These are phyloP conservation scores for Paramyrothecium roridum DNA, from an alignment of 2,329 filamentous ascomycete genomes.

Conservation along the genomic window DNA sequence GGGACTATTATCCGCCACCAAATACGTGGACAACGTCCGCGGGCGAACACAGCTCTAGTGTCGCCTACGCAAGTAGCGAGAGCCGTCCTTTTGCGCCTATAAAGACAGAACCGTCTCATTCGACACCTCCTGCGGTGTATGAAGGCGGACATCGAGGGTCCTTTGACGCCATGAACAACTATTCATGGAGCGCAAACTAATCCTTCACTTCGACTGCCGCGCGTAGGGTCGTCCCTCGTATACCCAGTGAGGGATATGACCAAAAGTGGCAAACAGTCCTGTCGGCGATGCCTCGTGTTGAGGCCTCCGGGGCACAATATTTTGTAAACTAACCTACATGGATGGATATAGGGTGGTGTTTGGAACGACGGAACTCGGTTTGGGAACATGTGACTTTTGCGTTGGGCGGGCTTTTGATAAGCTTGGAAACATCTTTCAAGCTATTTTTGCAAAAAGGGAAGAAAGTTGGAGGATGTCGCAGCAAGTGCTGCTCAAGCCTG, in stretches of 20 bases:
- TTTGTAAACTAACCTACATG: neutral
- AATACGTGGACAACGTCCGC: constrained; percentile 50
- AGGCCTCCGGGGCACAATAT: no score
- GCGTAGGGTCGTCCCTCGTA: no score
- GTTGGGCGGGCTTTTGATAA: neutral
- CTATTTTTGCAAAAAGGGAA: no score
- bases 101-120: constrained; percentile 32
- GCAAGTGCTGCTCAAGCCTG: no score
- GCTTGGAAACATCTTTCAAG: neutral
- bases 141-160: constrained; percentile 36
- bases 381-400: neutral
- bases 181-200: constrained; percentile 54
- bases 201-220: neutral
- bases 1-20: constrained; percentile 53
- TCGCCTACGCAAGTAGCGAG: constrained; percentile 43
- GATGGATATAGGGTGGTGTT: neutral
- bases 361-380: neutral
- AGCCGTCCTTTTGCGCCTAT: constrained; percentile 30
- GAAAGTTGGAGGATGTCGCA: no score
- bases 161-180: constrained; percentile 50
- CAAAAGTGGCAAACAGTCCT: no score
- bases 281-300: no score
- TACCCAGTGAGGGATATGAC: neutral
- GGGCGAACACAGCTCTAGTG: constrained; percentile 39
- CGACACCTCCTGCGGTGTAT: constrained; percentile 38